Conservation (phyloP, 176 grass and related monocot genomes). For the Rhynchospora pubera region DNA sequence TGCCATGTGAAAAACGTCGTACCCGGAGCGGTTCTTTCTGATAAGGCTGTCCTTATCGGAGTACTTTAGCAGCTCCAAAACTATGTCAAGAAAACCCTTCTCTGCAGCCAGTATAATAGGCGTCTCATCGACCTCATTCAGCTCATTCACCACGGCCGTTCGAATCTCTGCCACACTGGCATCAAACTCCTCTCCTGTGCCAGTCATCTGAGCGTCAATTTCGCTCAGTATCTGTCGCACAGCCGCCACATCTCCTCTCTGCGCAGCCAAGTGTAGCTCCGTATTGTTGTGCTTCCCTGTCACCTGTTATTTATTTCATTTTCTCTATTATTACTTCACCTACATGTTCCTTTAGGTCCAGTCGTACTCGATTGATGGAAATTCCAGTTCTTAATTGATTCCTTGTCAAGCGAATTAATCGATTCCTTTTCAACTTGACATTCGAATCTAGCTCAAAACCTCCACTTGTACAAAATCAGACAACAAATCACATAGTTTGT, state of each 20-base stretch:
- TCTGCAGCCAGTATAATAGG: conserved; percentile 67
- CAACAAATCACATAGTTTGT: not conserved
- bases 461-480: not conserved
- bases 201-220: conserved; percentile 86
- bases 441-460: not conserved
- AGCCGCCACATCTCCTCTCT: conserved; percentile 73
- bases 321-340: not conserved
- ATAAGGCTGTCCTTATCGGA: conserved; percentile 64
- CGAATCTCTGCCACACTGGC: conserved; percentile 74
- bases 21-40: conserved; percentile 77
- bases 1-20: conserved; percentile 75
- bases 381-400: not conserved
- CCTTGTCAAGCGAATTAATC: not conserved
- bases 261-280: conserved; percentile 92
- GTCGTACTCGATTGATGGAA: not conserved
- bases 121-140: conserved; percentile 78
- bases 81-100: conserved; percentile 78
- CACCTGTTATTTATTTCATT: conserved; percentile 26
- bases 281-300: conserved; percentile 93
- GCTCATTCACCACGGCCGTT: conserved; percentile 77
- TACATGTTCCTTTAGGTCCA: not conserved
- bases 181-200: conserved; percentile 80
- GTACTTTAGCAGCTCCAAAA: conserved; percentile 85
- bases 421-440: not conserved
- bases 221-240: conserved; percentile 65